Percentiles rank a stretch among this genome's conserved stretches.
These are phyloP conservation scores for Amanita bisporigera DNA, from an alignment of 1,284 basidiomycete species.

Conservation along the genomic window DNA sequence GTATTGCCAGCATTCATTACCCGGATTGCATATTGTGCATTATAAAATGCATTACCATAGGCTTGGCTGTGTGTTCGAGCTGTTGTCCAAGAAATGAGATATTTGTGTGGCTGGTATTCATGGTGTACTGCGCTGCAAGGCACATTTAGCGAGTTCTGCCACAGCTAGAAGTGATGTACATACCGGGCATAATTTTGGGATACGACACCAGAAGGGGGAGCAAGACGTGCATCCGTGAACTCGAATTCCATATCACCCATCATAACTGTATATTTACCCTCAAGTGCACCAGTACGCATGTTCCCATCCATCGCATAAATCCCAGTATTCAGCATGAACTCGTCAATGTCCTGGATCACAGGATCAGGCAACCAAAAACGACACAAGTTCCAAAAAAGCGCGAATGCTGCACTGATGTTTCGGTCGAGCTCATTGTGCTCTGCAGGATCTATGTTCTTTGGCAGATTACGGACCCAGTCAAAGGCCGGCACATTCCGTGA, in stretches of 20 bases:
- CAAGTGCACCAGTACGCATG: background rate
- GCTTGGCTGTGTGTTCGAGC: background rate
- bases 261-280: constrained; percentile 9
- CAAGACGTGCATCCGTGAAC: constrained; percentile 20
- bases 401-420: constrained; percentile 14
- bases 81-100: constrained; percentile 15
- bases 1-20: constrained; percentile 16
- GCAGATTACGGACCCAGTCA: constrained; percentile 18
- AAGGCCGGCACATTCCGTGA: constrained; percentile 3
- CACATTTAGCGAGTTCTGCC: background rate
- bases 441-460: background rate
- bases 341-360: constrained; percentile 18
- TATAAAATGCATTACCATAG: constrained; percentile 22
- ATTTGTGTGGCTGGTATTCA: constrained; percentile 23
- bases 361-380: constrained; percentile 14
- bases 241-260: constrained; percentile 13
- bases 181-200: constrained; percentile 22
- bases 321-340: constrained; percentile 4
- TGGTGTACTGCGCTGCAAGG: constrained; percentile 17
- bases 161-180: constrained; percentile 5
- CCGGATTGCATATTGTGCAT: constrained; percentile 18
- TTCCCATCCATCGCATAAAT: constrained; percentile 19
- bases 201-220: constrained; percentile 19
- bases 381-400: constrained; percentile 22
- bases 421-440: constrained; percentile 5